Evolutionary conservation across 2,329 filamentous ascomycete genomes (phyloP).

Genomic region (Ceratocystis smalleyi): DNA sequence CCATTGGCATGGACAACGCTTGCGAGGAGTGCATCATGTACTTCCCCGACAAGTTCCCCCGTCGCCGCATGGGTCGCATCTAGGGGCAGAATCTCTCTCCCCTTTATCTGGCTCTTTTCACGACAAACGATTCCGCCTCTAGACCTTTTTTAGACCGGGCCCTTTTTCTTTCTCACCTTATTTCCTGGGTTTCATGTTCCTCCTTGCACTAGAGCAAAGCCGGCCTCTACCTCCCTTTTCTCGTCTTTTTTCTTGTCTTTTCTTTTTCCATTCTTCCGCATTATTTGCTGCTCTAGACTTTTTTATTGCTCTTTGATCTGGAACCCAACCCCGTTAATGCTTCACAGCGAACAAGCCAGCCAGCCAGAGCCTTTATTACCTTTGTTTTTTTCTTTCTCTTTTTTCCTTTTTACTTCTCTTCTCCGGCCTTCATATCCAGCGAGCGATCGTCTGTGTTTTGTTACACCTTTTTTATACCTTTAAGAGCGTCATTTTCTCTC

Average conservation of each 20-base stretch:
- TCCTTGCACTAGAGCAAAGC: not conserved
- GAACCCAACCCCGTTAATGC: not conserved
- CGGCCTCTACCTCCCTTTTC: not conserved
- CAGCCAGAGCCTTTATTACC: slow-evolving; percentile 4
- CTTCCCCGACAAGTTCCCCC: slow-evolving; percentile 21
- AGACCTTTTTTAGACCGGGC: not conserved
- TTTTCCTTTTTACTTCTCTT: not conserved
- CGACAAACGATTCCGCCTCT: too few relatives aligned
- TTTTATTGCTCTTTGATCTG: slow-evolving; percentile 4
- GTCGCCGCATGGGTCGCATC: slow-evolving; percentile 11
- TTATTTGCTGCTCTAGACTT: slow-evolving; percentile 6
- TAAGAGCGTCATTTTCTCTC: not conserved
- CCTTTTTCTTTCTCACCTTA: not conserved
- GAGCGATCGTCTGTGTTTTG: slow-evolving; percentile 7
- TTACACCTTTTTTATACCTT: slow-evolving; percentile 10
- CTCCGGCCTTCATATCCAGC: slow-evolving; percentile 6
- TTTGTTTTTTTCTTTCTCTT: not conserved
- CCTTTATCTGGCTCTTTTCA: too few relatives aligned
- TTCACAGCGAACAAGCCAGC: not conserved
- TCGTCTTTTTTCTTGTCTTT: not conserved
- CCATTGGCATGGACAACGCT: slow-evolving; percentile 24
- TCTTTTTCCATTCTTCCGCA: not conserved
- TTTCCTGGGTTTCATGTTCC: not conserved
- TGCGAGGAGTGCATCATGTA: slow-evolving; percentile 25
- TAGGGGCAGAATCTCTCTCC: not conserved